Base-by-base conservation (phyloP, 768 basidiomycete species). In the Suillus brevipes region DNA sequence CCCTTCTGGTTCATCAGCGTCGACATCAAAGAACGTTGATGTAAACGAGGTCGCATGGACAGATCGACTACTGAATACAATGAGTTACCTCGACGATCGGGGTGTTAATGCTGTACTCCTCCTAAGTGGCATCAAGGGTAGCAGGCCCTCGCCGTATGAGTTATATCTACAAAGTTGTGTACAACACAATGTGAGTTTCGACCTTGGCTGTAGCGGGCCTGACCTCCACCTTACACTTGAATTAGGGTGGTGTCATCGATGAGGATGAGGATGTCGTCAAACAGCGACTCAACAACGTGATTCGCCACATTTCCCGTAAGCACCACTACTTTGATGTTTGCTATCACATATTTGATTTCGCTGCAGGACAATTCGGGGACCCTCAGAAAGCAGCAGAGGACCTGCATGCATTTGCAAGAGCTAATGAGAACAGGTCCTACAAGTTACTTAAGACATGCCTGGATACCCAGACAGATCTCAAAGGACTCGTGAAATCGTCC, bases 161-260 rank as follows among this genome's bases (percentile, higher is more conserved):
- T 81, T 84, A 42, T 96, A 87, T 75, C 62, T 97, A 12, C 82
- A 88, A 10, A 82, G 82, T 49, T 97, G 93, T 73, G 84, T 92
- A 65, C 83, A 87, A 57, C 87, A 95, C 73, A 99, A 98, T 71
- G 96, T 96, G 66, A 65, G 91, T 78, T n/a, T 37, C 31, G 6
- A 14, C 5, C 20, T 59, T n/a, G 34, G 45, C 23, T 45, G 16
- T 62, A 28, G 28, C 31, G 61, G 42, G 14, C 23, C 6, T 25
- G 42, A 56, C 36, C 38, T 58, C 61, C 64, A 28, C 68, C 58
- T 13, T 13, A 31, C n/a, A 36, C 42, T 50, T 28, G 36, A 18
- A 59, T 7, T 66, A 97, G 95, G 95, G 95, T 1, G 97, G 97
- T 1, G 83, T 95, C 53, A 91, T 97, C 59, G 95, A 97, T 70